A percentile compares a stretch with the other conserved stretches of the same genome.
Conservation (phyloP, 805 yeast species). For the Scheffersomyces ergatensis region DNA sequence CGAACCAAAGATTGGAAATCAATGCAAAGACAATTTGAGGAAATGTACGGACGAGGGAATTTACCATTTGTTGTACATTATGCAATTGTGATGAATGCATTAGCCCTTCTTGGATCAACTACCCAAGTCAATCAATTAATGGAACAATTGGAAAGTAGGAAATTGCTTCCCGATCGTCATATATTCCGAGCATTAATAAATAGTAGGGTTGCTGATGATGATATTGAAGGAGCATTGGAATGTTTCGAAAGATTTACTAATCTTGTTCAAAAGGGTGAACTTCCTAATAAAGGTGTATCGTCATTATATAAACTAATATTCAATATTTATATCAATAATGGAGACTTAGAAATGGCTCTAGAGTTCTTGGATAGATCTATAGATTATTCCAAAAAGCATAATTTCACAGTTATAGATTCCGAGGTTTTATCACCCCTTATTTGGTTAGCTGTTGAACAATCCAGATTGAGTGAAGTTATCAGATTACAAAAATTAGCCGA, state of each 20-base stretch:
- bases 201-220: slow-evolving; percentile 33
- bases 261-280: slow-evolving; percentile 6
- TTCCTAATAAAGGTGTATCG: slow-evolving; percentile 15
- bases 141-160: slow-evolving; percentile 43
- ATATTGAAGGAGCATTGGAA: slow-evolving; percentile 29
- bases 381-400: slow-evolving; percentile 11
- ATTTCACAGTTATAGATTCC: slow-evolving; percentile 14
- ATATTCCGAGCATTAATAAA: slow-evolving; percentile 40
- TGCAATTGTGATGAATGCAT: slow-evolving; percentile 56
- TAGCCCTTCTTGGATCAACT: slow-evolving; percentile 49
- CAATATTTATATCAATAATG: slow-evolving; percentile 19
- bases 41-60: slow-evolving; percentile 50
- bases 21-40: slow-evolving; percentile 56
- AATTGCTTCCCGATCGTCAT: slow-evolving; percentile 44
- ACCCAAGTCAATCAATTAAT: slow-evolving; percentile 50
- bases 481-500: slow-evolving; percentile 15
- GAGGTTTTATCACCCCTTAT: slow-evolving; percentile 15
- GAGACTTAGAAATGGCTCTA: slow-evolving; percentile 26
- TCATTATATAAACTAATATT: slow-evolving; percentile 26
- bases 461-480: slow-evolving; percentile 18
- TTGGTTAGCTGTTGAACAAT: slow-evolving; percentile 17
- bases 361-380: slow-evolving; percentile 20
- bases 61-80: slow-evolving; percentile 57
- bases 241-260: slow-evolving; percentile 23
- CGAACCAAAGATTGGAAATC: slow-evolving; percentile 48